Evolutionary conservation across 1,139 yeast species (phyloP).

Genomic region (Blastobotrys illinoisensis): DNA sequence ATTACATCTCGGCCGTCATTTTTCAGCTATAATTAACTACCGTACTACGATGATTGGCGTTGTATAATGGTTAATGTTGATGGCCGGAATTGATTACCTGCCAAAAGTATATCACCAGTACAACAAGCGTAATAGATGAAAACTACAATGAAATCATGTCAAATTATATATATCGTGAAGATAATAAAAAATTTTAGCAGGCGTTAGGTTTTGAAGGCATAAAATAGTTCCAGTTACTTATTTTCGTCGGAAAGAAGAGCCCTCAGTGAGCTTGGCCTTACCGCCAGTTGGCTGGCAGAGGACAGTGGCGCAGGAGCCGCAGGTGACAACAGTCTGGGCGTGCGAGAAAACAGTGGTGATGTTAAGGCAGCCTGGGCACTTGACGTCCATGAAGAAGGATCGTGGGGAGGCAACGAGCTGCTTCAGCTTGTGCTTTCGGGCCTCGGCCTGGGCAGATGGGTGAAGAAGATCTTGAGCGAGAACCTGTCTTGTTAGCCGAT

Average conservation of each 20-base stretch:
- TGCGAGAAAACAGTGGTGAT: constrained; percentile 99
- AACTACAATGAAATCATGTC: background rate
- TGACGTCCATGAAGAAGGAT: constrained; percentile 99
- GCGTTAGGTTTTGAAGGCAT: background rate
- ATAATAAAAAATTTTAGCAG: background rate
- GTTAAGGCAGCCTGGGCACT: constrained; percentile 98
- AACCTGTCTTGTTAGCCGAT: constrained; percentile 46
- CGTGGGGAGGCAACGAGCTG: constrained; percentile 96
- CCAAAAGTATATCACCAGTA: too few species aligned
- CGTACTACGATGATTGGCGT: too few species aligned
- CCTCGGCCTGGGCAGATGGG: constrained; percentile 97
- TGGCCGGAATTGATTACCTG: too few species aligned
- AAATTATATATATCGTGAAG: background rate
- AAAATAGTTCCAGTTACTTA: constrained; percentile 38
- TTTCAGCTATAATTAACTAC: too few species aligned
- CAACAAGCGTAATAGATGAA: too few species aligned
- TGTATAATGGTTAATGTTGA: too few species aligned
- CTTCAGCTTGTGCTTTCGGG: constrained; percentile 95
- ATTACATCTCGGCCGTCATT: too few species aligned
- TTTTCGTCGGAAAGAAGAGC: constrained; percentile 99
- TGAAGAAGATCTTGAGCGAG: constrained; percentile 96
- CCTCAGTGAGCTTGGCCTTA: constrained; percentile 98
- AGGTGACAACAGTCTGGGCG: constrained; percentile 99
- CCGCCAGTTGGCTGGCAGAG: constrained; percentile 99
- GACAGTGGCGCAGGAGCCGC: constrained; percentile 97